A percentile compares a stretch with the other conserved stretches of the same genome.
Evolutionary conservation across 1,139 yeast species (phyloP).

Genomic region (Kodamaea ohmeri): DNA sequence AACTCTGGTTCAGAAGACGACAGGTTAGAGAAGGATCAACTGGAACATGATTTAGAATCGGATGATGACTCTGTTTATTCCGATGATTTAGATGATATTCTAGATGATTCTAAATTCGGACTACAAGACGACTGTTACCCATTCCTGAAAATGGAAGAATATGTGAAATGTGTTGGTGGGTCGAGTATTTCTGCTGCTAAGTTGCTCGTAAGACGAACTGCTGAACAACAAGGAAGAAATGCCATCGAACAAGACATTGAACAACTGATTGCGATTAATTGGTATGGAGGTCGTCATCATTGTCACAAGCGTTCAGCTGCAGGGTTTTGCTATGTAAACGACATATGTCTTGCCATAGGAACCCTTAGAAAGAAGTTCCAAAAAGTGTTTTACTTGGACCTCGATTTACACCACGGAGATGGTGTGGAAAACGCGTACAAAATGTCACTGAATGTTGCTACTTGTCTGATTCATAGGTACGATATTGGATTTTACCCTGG

Average conservation of each 20-base stretch:
- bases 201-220: conserved; percentile 21
- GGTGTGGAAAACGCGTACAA: conserved; percentile 71
- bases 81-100: conserved; percentile 2
- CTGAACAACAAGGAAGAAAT: too few relatives aligned
- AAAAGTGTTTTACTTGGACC: conserved; percentile 61
- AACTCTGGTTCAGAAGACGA: too few relatives aligned
- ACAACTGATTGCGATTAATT: conserved; percentile 52
- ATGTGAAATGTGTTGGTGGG: conserved; percentile 53
- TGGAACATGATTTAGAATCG: neutral
- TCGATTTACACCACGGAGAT: conserved; percentile 79
- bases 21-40: neutral
- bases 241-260: too few relatives aligned
- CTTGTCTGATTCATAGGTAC: conserved; percentile 62
- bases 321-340: conserved; percentile 77
- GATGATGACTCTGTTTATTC: conserved; percentile 8
- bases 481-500: conserved; percentile 76
- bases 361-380: conserved; percentile 43
- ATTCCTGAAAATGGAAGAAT: conserved; percentile 53
- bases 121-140: conserved; percentile 63
- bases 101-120: conserved; percentile 28
- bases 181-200: conserved; percentile 55
- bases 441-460: conserved; percentile 53
- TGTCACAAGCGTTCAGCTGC: conserved; percentile 54
- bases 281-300: conserved; percentile 85
- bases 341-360: conserved; percentile 55